Conservation (phyloP, 768 basidiomycete species). For the Lactifluus echinatus region DNA sequence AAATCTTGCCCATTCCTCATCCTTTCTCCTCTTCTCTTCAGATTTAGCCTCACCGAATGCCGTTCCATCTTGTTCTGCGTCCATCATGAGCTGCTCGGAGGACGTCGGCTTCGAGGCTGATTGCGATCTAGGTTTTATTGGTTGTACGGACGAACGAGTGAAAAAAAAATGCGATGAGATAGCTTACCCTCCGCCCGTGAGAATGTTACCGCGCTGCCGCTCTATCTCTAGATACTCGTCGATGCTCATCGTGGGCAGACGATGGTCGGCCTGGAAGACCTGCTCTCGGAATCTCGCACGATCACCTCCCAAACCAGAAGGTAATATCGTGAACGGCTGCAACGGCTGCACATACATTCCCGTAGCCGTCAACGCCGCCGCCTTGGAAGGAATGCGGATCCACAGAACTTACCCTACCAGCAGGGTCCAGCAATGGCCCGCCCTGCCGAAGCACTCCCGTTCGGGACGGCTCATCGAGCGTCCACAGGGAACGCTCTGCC, state of each 20-base stretch:
- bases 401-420: constrained; percentile 54
- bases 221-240: constrained; percentile 93
- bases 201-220: constrained; percentile 71
- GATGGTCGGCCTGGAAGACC: constrained; percentile 79
- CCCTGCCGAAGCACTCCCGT: constrained; percentile 26
- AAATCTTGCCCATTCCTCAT: constrained; percentile 87
- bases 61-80: constrained; percentile 82
- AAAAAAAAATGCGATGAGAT: background rate
- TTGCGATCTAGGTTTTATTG: constrained; percentile 8
- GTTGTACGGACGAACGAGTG: background rate
- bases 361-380: background rate
- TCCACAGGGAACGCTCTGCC: constrained; percentile 54
- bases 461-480: constrained; percentile 50
- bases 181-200: constrained; percentile 79
- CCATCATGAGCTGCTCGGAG: constrained; percentile 68
- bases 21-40: constrained; percentile 73
- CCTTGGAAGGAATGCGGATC: constrained; percentile 8
- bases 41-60: constrained; percentile 52
- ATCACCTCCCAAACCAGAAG: constrained; percentile 49
- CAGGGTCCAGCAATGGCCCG: constrained; percentile 59
- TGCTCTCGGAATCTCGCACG: constrained; percentile 65
- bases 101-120: constrained; percentile 50
- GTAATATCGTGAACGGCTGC: constrained; percentile 88
- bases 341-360: constrained; percentile 47
- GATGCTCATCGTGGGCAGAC: constrained; percentile 89